Evolutionary conservation across 352 stramenopile genomes (phyloP).

Genomic region (Pythium dissimile): DNA sequence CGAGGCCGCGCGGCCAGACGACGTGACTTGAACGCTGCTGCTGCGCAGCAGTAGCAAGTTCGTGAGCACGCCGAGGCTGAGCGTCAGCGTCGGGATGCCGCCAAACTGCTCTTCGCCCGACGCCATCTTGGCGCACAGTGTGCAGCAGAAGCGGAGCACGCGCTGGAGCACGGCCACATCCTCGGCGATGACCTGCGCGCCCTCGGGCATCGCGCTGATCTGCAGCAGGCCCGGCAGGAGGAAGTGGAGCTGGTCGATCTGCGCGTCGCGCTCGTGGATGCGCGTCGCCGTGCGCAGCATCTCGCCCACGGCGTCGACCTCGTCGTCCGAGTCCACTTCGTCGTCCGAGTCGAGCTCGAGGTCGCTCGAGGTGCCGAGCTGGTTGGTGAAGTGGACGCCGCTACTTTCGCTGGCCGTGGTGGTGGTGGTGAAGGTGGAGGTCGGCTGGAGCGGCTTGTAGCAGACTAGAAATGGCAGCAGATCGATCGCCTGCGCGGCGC

Average conservation of each 20-base stretch:
- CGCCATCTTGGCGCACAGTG: conserved; percentile 55
- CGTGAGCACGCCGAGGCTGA: conserved; percentile 74
- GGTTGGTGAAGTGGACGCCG: conserved; percentile 15
- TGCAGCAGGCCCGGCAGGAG: conserved; percentile 77
- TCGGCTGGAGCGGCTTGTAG: conserved; percentile 50
- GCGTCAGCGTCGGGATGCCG: conserved; percentile 64
- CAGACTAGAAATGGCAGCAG: conserved; percentile 79
- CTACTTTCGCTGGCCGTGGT: too few species aligned
- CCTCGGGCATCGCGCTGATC: conserved; percentile 62
- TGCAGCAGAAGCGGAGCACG: conserved; percentile 75
- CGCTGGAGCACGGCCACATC: conserved; percentile 57
- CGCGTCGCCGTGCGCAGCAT: conserved; percentile 36
- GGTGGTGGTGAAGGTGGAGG: too few species aligned
- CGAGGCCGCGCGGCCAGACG: conserved; percentile 8
- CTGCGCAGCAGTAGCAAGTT: conserved; percentile 73
- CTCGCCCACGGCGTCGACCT: conserved; percentile 45
- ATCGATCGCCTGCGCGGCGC: conserved; percentile 59
- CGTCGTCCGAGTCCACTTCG: conserved; percentile 71
- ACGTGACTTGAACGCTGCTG: conserved; percentile 24
- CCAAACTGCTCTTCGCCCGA: conserved; percentile 39
- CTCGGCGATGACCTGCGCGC: conserved; percentile 52
- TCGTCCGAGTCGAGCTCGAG: conserved; percentile 27
- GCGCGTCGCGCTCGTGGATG: conserved; percentile 29
- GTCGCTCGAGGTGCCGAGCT: too few species aligned
- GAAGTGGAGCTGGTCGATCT: conserved; percentile 78